phyloP scores from a whole-genome alignment of 2,329 filamentous ascomycete genomes.

The Aspergillus piperis region DNA sequence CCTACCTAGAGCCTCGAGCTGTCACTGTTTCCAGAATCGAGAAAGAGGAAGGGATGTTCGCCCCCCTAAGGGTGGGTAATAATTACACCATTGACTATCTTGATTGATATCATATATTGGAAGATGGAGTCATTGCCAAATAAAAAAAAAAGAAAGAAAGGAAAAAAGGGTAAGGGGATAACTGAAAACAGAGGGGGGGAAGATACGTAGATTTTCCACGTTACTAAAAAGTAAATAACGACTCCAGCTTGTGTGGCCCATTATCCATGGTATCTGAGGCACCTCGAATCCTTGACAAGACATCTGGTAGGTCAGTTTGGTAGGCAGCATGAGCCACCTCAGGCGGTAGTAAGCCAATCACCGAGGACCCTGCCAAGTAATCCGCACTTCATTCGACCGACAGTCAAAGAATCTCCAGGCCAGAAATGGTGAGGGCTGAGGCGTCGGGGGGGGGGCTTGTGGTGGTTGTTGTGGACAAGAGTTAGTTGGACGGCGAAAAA shows the following conservation, averaged over 20 bases:
- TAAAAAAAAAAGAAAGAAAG: too few relatives aligned
- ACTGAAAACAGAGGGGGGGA: background rate
- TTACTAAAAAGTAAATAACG: background rate
- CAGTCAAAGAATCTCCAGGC: background rate
- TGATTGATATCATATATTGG: background rate
- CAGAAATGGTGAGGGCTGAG: background rate
- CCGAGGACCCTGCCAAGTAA: constrained; percentile 2
- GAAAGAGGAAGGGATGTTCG: background rate
- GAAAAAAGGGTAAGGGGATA: background rate
- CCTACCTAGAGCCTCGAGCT: constrained; percentile 2
- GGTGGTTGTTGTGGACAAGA: background rate
- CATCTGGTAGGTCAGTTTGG: background rate
- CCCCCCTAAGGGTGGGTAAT: background rate
- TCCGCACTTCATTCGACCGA: background rate
- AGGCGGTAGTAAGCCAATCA: background rate
- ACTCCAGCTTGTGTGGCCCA: background rate
- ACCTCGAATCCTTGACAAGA: background rate
- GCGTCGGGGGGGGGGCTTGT: background rate
- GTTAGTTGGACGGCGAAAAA: background rate
- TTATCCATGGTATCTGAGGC: constrained; percentile 6
- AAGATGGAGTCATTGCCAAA: background rate
- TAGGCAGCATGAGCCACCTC: constrained; percentile 3
- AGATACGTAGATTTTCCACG: background rate
- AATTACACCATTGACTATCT: background rate
- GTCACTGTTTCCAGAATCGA: background rate